Base-by-base conservation (phyloP, 805 yeast genomes). In the Komagataella kurtzmanii region DNA sequence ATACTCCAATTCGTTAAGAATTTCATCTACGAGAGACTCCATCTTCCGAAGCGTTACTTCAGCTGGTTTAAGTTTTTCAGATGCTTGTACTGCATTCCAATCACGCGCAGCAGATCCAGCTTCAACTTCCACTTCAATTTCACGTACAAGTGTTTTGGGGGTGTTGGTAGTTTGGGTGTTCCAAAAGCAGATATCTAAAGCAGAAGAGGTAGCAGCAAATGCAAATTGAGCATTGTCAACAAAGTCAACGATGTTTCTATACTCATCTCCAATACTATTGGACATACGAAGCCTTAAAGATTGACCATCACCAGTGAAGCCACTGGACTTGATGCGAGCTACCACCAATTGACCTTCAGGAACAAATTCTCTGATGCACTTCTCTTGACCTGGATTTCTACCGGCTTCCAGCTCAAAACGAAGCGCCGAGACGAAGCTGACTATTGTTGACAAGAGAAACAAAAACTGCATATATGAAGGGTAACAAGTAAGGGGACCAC, bases 101-200 rank as follows among this genome's bases (percentile, higher is more conserved):
- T 93, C 98, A 68, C 98, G 84, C 46, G 98, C 99, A 61, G 89
- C 87, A 50, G 97, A 87, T 47, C 99, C 99, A 55, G 89, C 82
- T 67, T 93, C 98, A 54, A 93, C 83, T 57, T 90, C 97, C 61
- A 93, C 73, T 62, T 89, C 97, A 59, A 93, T 72, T 51, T 83
- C 83, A 67, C 98, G 83, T 54, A 70, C 65, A 58, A 76, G 60
- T 48, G 73, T 70, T 24, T 76, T 75, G 52, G 68, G 65, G 54
- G 64, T 64, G 49, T 67, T 68, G 18, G 65, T 63, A 59, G 69
- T 65, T 47, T 68, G 64, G 49, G 72, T 65, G 67, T 93, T 91
- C 54, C 83, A 85, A 69, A 93, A 85, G 68, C 99, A 93, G 52
- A 93, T 79, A 68, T 93, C 99, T 65, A 93, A 81, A 2, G 96